Base-by-base conservation (phyloP, 768 basidiomycete species). In the Mycena kentingensis region DNA sequence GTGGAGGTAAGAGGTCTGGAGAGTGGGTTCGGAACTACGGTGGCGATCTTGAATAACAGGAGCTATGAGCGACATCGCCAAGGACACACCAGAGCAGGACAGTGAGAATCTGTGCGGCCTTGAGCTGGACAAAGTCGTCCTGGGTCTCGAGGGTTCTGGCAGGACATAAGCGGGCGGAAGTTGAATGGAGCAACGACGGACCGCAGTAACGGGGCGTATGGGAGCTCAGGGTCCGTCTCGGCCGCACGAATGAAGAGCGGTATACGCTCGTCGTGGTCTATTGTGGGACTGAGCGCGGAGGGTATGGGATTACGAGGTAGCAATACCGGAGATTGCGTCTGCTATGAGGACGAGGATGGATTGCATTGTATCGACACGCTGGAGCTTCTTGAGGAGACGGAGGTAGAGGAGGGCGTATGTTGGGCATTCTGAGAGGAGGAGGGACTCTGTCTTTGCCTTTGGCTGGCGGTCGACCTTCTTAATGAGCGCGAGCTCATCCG, bases 111-210 rank as follows among this genome's bases (percentile, higher is more conserved):
- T 96, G 90, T 0, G 88, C 80, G 11, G 88, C 78, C 65, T 95
- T 97, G 51, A 98, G 77, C 63, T 95, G 92, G n/a, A 92, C 86
- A 60, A 97, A 98, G 66, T 98, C 95, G 67, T 98, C 97, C 60
- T 86, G 87, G 12, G 87, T 82, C 32, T 90, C 87, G 41, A 97
- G 73, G 28, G 86, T 83, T 61, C 92, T 96, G 59, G 24, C 48
- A 31, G 24, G 27, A 50, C 41, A 24, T 64, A 21, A 69, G 55
- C 34, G 54, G 36, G 36, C 18, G 36, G 19, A n/a, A 39, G 4
- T 24, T 24, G 22, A 45, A 21, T 11, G 37, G 10, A 21, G 4
- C 15, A 28, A 21, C n/a, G 21, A 29, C 67, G 43, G 63, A 90
- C 93, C 85, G 80, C 45, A 93, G 75, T n/a, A 94, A 74, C 2